A percentile compares a stretch with the other conserved stretches of the same genome.
These are phyloP conservation scores for Melaleuca alternifolia DNA, from an alignment of 345 rosid genomes.

Conservation along the genomic window DNA sequence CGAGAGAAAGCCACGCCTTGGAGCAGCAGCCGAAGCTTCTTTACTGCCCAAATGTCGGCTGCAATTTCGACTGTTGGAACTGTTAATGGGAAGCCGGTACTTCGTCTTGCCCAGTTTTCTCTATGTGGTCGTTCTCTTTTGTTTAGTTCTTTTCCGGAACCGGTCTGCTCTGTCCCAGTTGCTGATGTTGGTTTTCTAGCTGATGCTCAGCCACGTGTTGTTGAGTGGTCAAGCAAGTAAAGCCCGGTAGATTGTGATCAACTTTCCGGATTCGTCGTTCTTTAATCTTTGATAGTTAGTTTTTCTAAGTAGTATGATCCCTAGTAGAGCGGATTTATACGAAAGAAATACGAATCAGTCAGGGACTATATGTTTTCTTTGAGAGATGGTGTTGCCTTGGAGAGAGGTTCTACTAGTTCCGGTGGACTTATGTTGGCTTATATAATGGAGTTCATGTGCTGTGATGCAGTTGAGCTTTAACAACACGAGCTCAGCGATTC, in stretches of 20 bases:
- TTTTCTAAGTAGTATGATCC: neutral
- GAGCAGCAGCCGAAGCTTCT: neutral
- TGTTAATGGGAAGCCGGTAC: neutral
- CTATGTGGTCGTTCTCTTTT: neutral
- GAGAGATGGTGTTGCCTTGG: neutral
- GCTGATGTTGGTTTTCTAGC: neutral
- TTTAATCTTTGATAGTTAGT: neutral
- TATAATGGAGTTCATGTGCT: neutral
- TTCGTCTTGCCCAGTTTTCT: neutral
- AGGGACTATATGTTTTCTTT: neutral
- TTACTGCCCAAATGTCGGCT: neutral
- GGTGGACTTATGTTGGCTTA: neutral
- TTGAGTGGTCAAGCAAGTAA: neutral
- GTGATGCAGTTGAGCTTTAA: slow-evolving; percentile 2
- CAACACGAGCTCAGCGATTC: neutral
- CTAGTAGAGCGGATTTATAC: neutral
- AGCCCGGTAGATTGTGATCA: neutral
- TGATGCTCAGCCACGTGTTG: neutral
- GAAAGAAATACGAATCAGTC: neutral
- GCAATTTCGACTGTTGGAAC: neutral
- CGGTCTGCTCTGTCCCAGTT: neutral
- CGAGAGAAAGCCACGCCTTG: neutral
- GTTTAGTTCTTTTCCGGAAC: neutral
- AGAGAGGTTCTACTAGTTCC: neutral
- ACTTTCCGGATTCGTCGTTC: neutral